Evolutionary conservation across 2,329 filamentous ascomycete species (phyloP), one percentile per base, ranked within the genome.

Genomic region (Chrysosphaeria jannelii): DNA sequence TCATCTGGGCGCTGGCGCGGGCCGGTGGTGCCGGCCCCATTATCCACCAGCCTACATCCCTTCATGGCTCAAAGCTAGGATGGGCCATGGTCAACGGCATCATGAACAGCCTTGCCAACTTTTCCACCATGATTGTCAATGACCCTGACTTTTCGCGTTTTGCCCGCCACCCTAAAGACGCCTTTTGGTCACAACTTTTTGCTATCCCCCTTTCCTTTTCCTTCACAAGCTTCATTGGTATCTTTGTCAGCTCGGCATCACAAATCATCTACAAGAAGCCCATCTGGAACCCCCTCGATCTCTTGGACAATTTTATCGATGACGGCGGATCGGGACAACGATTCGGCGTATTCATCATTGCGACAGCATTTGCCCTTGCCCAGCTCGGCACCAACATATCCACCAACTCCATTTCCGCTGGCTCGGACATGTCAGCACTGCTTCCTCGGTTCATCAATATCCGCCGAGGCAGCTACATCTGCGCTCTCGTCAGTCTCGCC

Each of bases 211-310:
- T 60, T 19, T 60, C 65, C 8, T 78, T 78, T 31, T 68, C 62
- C 5, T 36, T 88, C 12, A 89, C 76, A 3, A 79, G 69, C 3
- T 78, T 90, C 38, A 75, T 89, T 35, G 67, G 71, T 34, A 76
- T 78, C 34, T 31, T 31, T 25, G 35, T 51, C 8, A 47, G 48
- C n/a, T 50, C 50, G 24, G 33, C 48, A 36, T 41, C 1, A 50
- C 47, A 0, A 39, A 44, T 1, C n/a, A 29, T 41, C 28, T 33
- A 25, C 2, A 24, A 31, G 13, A 33, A 31, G 32, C 33, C 33
- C 26, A 29, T 28, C 5, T 34, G 22, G 29, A 26, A 32, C 28
- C 14, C 29, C 26, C 14, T 25, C 11, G 26, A 26, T 14, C 30
- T 33, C 15, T 29, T 31, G 5, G 30, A 32, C 24, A 26, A 25